phyloP scores from a whole-genome alignment of 768 basidiomycete genomes.

The Austroboletus eburneus region DNA sequence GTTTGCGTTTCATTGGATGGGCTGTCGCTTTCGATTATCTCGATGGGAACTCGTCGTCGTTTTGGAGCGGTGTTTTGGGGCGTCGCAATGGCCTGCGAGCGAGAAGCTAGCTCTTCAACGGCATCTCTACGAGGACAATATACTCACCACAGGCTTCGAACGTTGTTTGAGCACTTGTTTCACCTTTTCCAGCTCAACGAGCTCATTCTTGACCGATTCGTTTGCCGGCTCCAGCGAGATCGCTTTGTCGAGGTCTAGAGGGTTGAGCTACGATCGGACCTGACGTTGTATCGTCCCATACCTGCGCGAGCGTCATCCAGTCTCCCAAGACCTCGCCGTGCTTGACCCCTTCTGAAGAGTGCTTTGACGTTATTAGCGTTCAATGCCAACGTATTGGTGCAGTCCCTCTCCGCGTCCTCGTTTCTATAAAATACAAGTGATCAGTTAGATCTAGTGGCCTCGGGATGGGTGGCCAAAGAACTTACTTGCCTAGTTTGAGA shows the following conservation, averaged over 20 bases:
- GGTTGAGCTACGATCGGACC: constrained; percentile 1
- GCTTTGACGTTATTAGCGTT: constrained; percentile 69
- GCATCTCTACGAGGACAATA: neutral
- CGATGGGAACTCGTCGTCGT: constrained; percentile 61
- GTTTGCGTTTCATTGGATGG: neutral
- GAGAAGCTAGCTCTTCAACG: constrained; percentile 1
- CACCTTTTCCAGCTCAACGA: constrained; percentile 46
- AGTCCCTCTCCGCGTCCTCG: constrained; percentile 81
- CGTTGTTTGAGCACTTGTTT: constrained; percentile 28
- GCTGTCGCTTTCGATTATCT: constrained; percentile 44
- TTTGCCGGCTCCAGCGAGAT: constrained; percentile 64
- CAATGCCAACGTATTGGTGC: constrained; percentile 56
- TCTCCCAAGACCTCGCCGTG: constrained; percentile 52
- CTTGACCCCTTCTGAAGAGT: constrained; percentile 74
- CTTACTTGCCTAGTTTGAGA: constrained; percentile 93
- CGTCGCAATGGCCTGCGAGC: constrained; percentile 6
- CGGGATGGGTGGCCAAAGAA: constrained; percentile 19
- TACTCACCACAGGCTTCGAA: constrained; percentile 31
- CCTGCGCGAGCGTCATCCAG: constrained; percentile 61
- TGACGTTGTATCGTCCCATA: constrained; percentile 2
- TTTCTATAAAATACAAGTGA: constrained; percentile 39
- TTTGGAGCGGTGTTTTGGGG: constrained; percentile 24
- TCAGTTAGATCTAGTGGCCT: neutral
- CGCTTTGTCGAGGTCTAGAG: constrained; percentile 57
- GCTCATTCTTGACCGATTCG: constrained; percentile 56